Evolutionary conservation across 345 rosid genomes (phyloP), one percentile per base, ranked within the genome.

Genomic region (Odontarrhena argentea): DNA sequence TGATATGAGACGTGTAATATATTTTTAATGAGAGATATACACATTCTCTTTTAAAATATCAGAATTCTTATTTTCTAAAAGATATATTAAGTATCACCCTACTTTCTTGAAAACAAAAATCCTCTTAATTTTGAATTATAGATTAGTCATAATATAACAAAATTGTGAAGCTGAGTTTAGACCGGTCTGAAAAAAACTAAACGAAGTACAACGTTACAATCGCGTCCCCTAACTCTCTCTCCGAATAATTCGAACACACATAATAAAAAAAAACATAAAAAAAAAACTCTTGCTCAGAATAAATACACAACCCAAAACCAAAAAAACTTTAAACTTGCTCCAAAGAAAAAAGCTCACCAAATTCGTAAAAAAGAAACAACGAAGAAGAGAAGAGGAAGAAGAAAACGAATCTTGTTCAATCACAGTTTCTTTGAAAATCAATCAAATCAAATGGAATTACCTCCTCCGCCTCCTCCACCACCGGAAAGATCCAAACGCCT

Each of bases 401-500:
- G 52, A 13, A 35, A 37, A 67, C 5, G 59, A 68, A 69, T 69
- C 67, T 49, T 58, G 43, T 14, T 30, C 53, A 62, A 18, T 35
- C 30, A 12, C 47, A 52, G 18, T 13, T 26, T 40, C 38, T 32
- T 54, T 18, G 22, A 18, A 28, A 14, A 48, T 48, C 63, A 55
- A 55, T 28, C 51, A 26, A 55, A 35, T 65, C 6, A 5, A 68
- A 74, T 60, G 73, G 73, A 74, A 36, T 22, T 61, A 10, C 74
- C 74, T 43, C 74, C 74, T 43, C 76, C 70, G 48, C 76, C 65
- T 51, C 76, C 70, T 55, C 76, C 65, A 0, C 76, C 74, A 2
- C 71, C 78, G 8, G 78, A 74, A 46, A 79, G 81, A 81, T 81
- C 87, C 18, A 83, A 81, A 38, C 78, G 82, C 46, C 88, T 81